These are phyloP conservation scores for Bipolaris sorokiniana DNA, from an alignment of 2,329 filamentous ascomycete genomes.

Conservation along the genomic window DNA sequence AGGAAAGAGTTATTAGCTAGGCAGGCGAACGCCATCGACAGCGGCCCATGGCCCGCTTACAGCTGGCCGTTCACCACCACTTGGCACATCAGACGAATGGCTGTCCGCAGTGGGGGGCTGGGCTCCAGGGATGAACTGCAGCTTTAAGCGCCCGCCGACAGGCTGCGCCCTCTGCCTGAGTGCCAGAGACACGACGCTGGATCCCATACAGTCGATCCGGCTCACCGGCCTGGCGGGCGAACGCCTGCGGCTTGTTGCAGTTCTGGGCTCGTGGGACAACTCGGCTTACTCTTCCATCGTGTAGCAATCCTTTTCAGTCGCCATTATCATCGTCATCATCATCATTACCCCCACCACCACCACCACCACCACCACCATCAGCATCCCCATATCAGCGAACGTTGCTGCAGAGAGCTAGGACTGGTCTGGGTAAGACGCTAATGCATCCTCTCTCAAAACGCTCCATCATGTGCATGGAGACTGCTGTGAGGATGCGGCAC, in stretches of 20 bases:
- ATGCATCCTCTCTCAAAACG: constrained; percentile 28
- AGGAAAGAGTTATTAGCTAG: neutral
- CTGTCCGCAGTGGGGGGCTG: neutral
- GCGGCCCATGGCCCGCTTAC: constrained; percentile 16
- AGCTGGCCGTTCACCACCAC: constrained; percentile 19
- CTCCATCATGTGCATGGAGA: constrained; percentile 23
- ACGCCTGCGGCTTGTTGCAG: neutral
- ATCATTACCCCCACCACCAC: neutral
- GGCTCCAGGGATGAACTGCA: constrained; percentile 18
- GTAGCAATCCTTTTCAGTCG: neutral
- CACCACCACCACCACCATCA: neutral
- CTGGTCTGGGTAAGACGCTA: constrained; percentile 26
- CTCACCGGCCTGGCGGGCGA: neutral
- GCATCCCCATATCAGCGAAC: constrained; percentile 10
- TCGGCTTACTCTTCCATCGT: neutral
- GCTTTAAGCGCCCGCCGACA: constrained; percentile 22
- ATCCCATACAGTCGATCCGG: constrained; percentile 7
- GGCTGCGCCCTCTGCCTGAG: constrained; percentile 1
- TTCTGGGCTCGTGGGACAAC: neutral
- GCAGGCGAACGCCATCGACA: constrained; percentile 15
- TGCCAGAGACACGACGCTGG: constrained; percentile 24
- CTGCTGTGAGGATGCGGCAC: constrained; percentile 26
- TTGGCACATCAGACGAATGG: constrained; percentile 19
- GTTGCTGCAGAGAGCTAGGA: constrained; percentile 17
- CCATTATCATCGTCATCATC: neutral